These are phyloP conservation scores for Populus nigra DNA, from an alignment of 345 rosid genomes.

Conservation along the genomic window DNA sequence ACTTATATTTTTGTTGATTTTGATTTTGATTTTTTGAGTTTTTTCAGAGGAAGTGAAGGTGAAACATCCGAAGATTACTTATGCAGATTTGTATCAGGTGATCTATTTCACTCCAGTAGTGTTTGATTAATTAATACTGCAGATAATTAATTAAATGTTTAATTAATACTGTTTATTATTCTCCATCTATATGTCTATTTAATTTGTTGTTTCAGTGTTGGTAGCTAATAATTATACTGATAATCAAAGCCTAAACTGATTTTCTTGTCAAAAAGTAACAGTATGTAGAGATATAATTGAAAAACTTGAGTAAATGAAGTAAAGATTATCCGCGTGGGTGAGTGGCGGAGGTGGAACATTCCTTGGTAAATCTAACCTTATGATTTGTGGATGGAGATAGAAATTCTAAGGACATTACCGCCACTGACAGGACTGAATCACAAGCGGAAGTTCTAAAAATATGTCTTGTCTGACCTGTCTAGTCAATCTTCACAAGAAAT, in stretches of 20 bases:
- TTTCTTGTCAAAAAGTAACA: neutral
- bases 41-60: constrained; percentile 72
- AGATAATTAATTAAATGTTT: neutral
- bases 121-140: neutral
- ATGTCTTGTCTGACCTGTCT: neutral
- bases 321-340: neutral
- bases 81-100: constrained; percentile 76
- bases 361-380: neutral
- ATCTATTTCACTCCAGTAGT: neutral
- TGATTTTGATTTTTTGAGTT: constrained; percentile 2
- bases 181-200: neutral
- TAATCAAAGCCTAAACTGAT: neutral
- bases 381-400: neutral
- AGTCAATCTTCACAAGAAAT: neutral
- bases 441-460: neutral
- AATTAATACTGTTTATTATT: neutral
- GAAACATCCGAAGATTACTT: constrained; percentile 71
- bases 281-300: neutral
- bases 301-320: neutral
- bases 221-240: neutral
- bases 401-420: neutral
- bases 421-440: neutral
- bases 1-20: neutral
- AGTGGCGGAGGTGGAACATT: neutral
- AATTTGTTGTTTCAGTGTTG: neutral